Base-by-base conservation (phyloP, 2,329 filamentous ascomycete species). In the Colletotrichum camelliae region DNA sequence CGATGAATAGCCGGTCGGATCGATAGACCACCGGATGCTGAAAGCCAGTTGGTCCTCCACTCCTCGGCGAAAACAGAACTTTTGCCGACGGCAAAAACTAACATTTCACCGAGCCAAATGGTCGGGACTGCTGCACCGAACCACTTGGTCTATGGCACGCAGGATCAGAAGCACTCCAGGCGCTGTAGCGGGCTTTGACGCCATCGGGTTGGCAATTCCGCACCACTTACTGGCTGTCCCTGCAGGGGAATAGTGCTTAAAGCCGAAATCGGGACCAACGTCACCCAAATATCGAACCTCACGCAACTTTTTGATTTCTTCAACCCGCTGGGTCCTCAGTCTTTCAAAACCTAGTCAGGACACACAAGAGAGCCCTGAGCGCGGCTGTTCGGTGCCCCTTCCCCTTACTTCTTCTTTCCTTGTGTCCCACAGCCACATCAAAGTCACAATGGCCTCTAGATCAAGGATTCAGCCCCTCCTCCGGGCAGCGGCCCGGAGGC, bases 381-480 rank as follows among this genome's bases (percentile, higher is more conserved):
- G 64, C 21, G 21, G 57, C 64, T 60, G 37, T 52, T 55, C 29
- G 24, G 21, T n/a, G 33, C 13, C 24, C 21, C 29, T 13, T 61
- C 31, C 21, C 64, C 31, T 37, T 21, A 5, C 24, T 16, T 61
- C 33, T 35, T 69, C 65, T 37, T 66, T 75, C 58, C 18, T 33
- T 61, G 62, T 29, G 29, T 43, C 24, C 21, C 21, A 48, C 43
- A 52, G 43, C 43, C n/a, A 52, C n/a, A 8, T 39, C 58, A 27
- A 24, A 35, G 58, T 61, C 52, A 67, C 15, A 66, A 79, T 79
- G 78, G 78, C 78, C 57, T 77, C 70, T 12, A 78, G 78, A 70
- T 70, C 76, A 35, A 75, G 74, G 64, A 62, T 78, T 16, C 67
- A 78, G 70, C 76, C 77, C n/a, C 66, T 77, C 21, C 72, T 78